These are phyloP conservation scores for Penicillium parvum DNA, from an alignment of 495 filamentous ascomycete genomes.

Conservation along the genomic window DNA sequence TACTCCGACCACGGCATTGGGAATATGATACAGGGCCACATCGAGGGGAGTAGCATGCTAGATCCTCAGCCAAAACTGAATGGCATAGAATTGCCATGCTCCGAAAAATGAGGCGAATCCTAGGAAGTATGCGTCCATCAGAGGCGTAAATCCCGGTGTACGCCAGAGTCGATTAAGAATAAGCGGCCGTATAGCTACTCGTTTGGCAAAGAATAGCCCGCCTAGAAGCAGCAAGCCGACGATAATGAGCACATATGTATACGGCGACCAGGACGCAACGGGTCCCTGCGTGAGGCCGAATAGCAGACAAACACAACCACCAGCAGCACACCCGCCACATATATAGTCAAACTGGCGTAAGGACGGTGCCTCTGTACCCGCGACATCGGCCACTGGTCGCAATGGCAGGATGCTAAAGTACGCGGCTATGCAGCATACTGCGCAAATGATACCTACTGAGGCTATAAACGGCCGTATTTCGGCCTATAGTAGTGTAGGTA, in stretches of 20 bases:
- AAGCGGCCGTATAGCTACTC: conserved; percentile 18
- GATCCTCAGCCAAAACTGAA: conserved; percentile 44
- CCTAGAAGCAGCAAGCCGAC: conserved; percentile 19
- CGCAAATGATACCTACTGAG: conserved; percentile 25
- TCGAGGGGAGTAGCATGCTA: conserved; percentile 35
- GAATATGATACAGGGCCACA: conserved; percentile 38
- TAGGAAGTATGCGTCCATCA: conserved; percentile 42
- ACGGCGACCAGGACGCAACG: conserved; percentile 24
- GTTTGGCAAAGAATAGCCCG: conserved; percentile 24
- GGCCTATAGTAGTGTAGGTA: too few species aligned
- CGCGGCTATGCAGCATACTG: conserved; percentile 14
- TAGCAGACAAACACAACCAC: conserved; percentile 27
- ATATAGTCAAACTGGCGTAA: conserved; percentile 27
- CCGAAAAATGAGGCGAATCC: conserved; percentile 43
- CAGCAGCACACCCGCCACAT: conserved; percentile 20
- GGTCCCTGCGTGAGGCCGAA: conserved; percentile 28
- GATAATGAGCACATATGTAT: conserved; percentile 24
- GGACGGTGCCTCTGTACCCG: conserved; percentile 17
- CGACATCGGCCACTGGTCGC: conserved; percentile 20
- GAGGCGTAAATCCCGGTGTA: conserved; percentile 39
- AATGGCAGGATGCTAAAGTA: conserved; percentile 22
- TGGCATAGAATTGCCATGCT: conserved; percentile 45
- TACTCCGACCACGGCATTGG: conserved; percentile 39
- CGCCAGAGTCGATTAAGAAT: conserved; percentile 28
- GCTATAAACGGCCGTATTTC: too few species aligned